Evolutionary conservation across 768 basidiomycete species (phyloP).

Genomic region (Kwoniella bestiolae): DNA sequence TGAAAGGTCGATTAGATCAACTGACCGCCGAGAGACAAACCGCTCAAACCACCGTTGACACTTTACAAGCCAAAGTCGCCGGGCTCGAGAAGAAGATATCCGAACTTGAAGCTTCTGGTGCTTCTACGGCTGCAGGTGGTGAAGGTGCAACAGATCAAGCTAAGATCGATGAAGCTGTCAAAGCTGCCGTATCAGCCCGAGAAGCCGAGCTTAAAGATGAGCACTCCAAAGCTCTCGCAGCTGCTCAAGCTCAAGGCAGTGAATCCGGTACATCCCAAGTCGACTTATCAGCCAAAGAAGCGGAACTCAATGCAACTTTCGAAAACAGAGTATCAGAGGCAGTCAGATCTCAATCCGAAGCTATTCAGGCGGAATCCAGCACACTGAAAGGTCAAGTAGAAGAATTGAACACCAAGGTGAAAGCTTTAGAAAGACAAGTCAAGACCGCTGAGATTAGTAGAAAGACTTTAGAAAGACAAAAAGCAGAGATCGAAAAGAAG

Average conservation of each 20-base stretch:
- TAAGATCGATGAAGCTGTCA: slow-evolving; percentile 47
- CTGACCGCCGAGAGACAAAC: slow-evolving; percentile 4
- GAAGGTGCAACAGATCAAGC: slow-evolving; percentile 18
- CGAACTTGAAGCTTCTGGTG: slow-evolving; percentile 10
- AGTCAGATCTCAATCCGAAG: slow-evolving; percentile 22
- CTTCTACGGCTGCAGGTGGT: not conserved
- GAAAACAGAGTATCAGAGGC: slow-evolving; percentile 32
- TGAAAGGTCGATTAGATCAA: slow-evolving; percentile 24
- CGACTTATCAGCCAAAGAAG: slow-evolving; percentile 27
- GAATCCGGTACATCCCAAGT: not conserved
- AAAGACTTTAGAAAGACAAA: slow-evolving; percentile 49
- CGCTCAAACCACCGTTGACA: slow-evolving; percentile 17
- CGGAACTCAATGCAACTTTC: slow-evolving; percentile 29
- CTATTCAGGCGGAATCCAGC: slow-evolving; percentile 15
- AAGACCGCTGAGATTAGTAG: slow-evolving; percentile 48
- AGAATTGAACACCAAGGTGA: slow-evolving; percentile 40
- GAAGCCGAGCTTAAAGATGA: slow-evolving; percentile 41
- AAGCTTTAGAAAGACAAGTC: slow-evolving; percentile 40
- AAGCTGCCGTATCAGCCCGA: slow-evolving; percentile 40
- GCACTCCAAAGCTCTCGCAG: slow-evolving; percentile 34
- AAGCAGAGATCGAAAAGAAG: slow-evolving; percentile 43
- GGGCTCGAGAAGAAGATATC: slow-evolving; percentile 34
- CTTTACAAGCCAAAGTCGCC: slow-evolving; percentile 19
- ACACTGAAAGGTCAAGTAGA: slow-evolving; percentile 36
- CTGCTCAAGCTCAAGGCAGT: slow-evolving; percentile 11